These are phyloP conservation scores for Coemansia sp. DNA, from an alignment of 192 early-diverging fungal species.

Conservation along the genomic window DNA sequence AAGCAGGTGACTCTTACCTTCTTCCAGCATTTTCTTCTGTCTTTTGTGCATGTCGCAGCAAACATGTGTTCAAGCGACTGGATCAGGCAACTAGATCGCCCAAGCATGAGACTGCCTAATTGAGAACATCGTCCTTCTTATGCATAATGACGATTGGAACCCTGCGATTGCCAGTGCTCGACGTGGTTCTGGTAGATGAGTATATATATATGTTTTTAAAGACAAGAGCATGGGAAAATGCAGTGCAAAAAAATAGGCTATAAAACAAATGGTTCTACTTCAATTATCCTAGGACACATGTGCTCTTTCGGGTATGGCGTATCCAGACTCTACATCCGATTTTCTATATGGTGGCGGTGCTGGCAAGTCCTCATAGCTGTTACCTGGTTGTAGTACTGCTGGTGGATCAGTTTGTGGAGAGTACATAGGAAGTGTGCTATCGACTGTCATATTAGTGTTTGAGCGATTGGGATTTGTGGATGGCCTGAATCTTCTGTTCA, in stretches of 20 bases:
- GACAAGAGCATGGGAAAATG: background rate
- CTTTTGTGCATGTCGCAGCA: background rate
- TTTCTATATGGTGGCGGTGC: slow-evolving; percentile 14
- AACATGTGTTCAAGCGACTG: slow-evolving; percentile 1
- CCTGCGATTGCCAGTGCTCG: background rate
- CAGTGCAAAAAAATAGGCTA: background rate
- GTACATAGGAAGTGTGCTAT: slow-evolving; percentile 13
- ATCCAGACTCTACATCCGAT: background rate
- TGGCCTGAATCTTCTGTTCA: background rate
- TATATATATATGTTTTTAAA: background rate
- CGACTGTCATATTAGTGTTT: background rate
- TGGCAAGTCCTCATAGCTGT: slow-evolving; percentile 1
- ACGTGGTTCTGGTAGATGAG: background rate
- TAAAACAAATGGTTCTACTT: background rate
- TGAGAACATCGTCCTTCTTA: background rate
- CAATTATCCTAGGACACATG: background rate
- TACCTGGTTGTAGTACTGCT: background rate
- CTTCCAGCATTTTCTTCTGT: background rate
- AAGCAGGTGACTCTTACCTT: background rate
- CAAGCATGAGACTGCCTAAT: background rate
- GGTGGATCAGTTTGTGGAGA: slow-evolving; percentile 12
- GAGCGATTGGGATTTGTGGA: background rate
- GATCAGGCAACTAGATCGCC: slow-evolving; percentile 2
- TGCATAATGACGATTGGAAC: background rate
- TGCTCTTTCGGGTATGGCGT: background rate